Percentiles rank a stretch among this genome's conserved stretches.
Evolutionary conservation across 306 rosid species (phyloP).

Genomic region (Begonia masoniana): DNA sequence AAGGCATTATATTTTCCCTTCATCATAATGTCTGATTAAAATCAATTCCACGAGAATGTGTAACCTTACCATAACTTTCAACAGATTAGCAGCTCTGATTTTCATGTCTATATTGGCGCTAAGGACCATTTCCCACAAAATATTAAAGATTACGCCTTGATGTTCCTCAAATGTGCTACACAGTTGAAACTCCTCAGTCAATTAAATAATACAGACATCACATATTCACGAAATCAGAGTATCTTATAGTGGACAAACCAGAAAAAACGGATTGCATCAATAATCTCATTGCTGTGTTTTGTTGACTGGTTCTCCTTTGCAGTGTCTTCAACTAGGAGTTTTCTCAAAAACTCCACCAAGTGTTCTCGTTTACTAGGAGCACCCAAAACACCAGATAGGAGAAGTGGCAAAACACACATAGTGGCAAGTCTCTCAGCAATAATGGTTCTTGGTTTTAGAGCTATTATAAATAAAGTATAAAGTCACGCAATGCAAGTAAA

Average conservation of each 20-base stretch:
- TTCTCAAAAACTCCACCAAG: slow-evolving; percentile 60
- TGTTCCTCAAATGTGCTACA: slow-evolving; percentile 75
- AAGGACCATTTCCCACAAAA: slow-evolving; percentile 98
- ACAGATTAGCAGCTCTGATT: slow-evolving; percentile 68
- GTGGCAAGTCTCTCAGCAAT: slow-evolving; percentile 67
- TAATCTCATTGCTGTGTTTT: slow-evolving; percentile 50
- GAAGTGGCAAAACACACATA: slow-evolving; percentile 79
- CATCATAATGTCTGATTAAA: slow-evolving; percentile 15
- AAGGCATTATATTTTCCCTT: slow-evolving; percentile 10
- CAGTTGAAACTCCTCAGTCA: slow-evolving; percentile 14
- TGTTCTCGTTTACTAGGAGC: slow-evolving; percentile 52
- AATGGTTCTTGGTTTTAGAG: slow-evolving; percentile 68
- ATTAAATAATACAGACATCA: slow-evolving; percentile 9
- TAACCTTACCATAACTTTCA: slow-evolving; percentile 69
- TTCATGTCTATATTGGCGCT: slow-evolving; percentile 67
- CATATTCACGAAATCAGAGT: neutral
- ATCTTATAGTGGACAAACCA: slow-evolving; percentile 41
- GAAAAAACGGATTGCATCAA: slow-evolving; percentile 82
- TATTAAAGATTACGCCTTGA: slow-evolving; percentile 61
- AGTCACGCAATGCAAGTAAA: slow-evolving; percentile 2
- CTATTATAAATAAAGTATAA: slow-evolving; percentile 30
- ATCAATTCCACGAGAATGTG: slow-evolving; percentile 10
- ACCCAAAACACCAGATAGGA: slow-evolving; percentile 84
- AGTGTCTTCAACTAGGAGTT: slow-evolving; percentile 51
- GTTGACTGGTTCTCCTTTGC: slow-evolving; percentile 34